Percentiles rank a stretch among this genome's conserved stretches.
Conservation (phyloP, 805 yeast species). For the Metschnikowia koreensis region DNA sequence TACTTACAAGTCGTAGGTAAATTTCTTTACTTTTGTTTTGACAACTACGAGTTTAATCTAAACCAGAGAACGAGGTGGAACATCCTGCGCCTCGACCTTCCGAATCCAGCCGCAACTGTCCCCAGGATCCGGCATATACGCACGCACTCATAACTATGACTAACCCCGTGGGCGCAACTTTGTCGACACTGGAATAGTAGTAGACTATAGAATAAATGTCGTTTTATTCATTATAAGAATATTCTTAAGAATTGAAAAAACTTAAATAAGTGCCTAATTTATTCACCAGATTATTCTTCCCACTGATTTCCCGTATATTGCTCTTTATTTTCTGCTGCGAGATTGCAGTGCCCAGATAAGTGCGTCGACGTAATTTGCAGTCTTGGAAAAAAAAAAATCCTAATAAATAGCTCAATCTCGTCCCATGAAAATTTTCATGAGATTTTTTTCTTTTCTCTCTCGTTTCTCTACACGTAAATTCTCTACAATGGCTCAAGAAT, state of each 20-base stretch:
- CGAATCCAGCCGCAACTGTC: background rate
- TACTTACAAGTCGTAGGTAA: too few relatives aligned
- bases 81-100: background rate
- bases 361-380: slow-evolving; percentile 1
- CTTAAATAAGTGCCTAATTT: too few relatives aligned
- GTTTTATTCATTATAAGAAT: too few relatives aligned
- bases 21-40: too few relatives aligned
- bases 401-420: background rate
- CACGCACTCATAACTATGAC: background rate
- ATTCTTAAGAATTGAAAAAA: too few relatives aligned
- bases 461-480: background rate
- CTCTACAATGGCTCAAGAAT: slow-evolving; percentile 23
- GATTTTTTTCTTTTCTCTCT: background rate
- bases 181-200: too few relatives aligned
- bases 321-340: background rate
- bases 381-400: background rate
- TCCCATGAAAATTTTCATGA: background rate
- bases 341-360: background rate
- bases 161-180: background rate
- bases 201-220: too few relatives aligned
- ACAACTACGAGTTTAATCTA: too few relatives aligned
- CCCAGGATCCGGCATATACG: background rate
- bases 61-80: background rate
- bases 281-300: too few relatives aligned
- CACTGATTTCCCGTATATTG: background rate